These are phyloP conservation scores for Astrothelium subdiscretum DNA, from an alignment of 495 filamentous ascomycete species.

Conservation along the genomic window DNA sequence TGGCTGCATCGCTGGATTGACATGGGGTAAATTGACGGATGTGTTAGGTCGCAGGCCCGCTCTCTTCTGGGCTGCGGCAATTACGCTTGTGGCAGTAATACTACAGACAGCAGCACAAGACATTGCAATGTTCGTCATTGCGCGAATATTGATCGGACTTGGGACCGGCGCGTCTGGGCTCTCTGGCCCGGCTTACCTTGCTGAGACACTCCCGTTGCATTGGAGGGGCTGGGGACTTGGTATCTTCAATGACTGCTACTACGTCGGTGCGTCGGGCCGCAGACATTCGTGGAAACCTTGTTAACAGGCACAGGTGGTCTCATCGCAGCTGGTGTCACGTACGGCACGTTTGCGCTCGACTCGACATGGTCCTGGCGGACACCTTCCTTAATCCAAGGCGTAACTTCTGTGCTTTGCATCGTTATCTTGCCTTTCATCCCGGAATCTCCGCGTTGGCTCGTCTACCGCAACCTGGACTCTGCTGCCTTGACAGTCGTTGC, in stretches of 20 bases:
- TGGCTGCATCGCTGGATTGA: constrained; percentile 28
- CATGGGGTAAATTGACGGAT: constrained; percentile 31
- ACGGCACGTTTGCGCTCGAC: constrained; percentile 38
- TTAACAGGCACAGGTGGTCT: constrained; percentile 29
- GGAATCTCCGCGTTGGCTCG: constrained; percentile 42
- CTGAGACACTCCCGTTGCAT: constrained; percentile 33
- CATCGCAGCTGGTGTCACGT: constrained; percentile 40
- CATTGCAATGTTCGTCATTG: constrained; percentile 37
- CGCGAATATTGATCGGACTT: constrained; percentile 34
- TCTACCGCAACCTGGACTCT: constrained; percentile 29
- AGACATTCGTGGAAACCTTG: neutral
- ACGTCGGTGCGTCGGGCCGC: constrained; percentile 19
- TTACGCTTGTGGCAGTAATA: constrained; percentile 36
- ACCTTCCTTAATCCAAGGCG: constrained; percentile 42
- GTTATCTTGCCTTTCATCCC: constrained; percentile 43
- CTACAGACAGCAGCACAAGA: constrained; percentile 39
- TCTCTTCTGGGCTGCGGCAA: constrained; percentile 33
- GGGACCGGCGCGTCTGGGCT: constrained; percentile 31
- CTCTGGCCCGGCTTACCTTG: constrained; percentile 31
- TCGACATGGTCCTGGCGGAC: constrained; percentile 44
- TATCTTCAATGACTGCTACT: constrained; percentile 41
- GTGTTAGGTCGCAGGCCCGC: constrained; percentile 33
- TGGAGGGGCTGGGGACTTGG: constrained; percentile 38
- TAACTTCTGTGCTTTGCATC: constrained; percentile 43
- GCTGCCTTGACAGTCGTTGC: constrained; percentile 28